These are phyloP conservation scores for Basidioascus undulatus DNA, from an alignment of 768 basidiomycete species.

Conservation along the genomic window DNA sequence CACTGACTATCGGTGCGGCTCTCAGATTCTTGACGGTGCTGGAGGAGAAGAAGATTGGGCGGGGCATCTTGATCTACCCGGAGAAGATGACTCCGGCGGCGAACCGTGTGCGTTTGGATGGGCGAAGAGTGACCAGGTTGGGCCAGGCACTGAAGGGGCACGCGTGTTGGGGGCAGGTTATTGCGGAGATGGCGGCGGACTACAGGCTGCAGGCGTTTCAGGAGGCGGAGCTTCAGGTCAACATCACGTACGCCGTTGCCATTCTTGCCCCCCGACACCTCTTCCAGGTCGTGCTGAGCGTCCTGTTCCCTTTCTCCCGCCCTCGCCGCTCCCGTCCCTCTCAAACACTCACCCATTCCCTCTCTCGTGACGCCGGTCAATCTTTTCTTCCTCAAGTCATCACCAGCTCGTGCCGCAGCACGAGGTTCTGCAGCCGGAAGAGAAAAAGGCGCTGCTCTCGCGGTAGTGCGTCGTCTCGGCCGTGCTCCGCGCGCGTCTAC, in stretches of 20 bases:
- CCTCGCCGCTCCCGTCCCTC: too few relatives aligned
- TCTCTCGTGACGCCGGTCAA: too few relatives aligned
- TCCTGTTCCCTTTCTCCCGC: too few relatives aligned
- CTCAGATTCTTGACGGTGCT: conserved; percentile 70
- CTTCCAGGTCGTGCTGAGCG: too few relatives aligned
- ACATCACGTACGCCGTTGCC: too few relatives aligned
- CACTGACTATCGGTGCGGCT: too few relatives aligned
- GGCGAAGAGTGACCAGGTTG: too few relatives aligned
- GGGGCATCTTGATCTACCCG: conserved; percentile 85
- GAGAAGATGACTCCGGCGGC: conserved; percentile 94
- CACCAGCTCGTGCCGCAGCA: conserved; percentile 87
- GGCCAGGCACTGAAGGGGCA: too few relatives aligned
- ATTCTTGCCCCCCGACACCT: too few relatives aligned
- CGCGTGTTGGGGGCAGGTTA: conserved; percentile 47
- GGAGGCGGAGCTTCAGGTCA: conserved; percentile 85
- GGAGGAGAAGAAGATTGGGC: conserved; percentile 69
- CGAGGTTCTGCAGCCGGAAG: conserved; percentile 57
- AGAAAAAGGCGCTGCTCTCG: conserved; percentile 64
- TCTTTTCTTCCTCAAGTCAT: too few relatives aligned
- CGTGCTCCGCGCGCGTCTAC: background rate
- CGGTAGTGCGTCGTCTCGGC: conserved; percentile 53
- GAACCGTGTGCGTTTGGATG: conserved; percentile 40
- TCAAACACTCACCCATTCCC: too few relatives aligned
- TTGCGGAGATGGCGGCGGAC: conserved; percentile 63
- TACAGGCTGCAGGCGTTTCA: conserved; percentile 89